Percentiles rank a stretch among this genome's conserved stretches.
Conservation (phyloP, 345 rosid species). For the Salix suchowensis region DNA sequence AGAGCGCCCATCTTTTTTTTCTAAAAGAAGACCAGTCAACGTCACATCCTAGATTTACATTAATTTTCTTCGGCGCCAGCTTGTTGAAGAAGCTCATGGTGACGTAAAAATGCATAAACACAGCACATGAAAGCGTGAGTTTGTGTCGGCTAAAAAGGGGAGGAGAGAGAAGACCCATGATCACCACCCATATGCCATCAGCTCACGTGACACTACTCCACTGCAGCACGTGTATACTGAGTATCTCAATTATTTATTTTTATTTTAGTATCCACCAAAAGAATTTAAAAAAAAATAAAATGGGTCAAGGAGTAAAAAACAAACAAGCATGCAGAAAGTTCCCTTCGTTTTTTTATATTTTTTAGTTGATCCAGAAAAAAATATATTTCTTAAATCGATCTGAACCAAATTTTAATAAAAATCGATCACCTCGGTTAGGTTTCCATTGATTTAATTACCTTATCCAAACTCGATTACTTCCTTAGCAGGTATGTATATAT, state of each 20-base stretch:
- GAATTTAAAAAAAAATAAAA: not conserved
- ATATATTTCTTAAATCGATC: too few species aligned
- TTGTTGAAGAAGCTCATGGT: not conserved
- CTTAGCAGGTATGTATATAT: too few species aligned
- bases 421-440: too few species aligned
- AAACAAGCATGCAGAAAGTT: not conserved
- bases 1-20: not conserved
- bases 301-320: not conserved
- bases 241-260: not conserved
- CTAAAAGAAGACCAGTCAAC: not conserved
- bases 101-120: not conserved
- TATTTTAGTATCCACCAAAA: not conserved
- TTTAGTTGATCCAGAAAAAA: too few species aligned
- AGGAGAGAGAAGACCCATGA: not conserved
- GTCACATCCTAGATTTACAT: not conserved
- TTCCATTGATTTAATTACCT: too few species aligned
- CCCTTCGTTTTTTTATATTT: not conserved
- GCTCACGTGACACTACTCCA: slow-evolving; percentile 1
- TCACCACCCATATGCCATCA: not conserved
- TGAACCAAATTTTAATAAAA: too few species aligned
- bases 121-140: not conserved
- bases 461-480: too few species aligned
- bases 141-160: slow-evolving; percentile 5
- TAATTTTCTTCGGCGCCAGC: not conserved
- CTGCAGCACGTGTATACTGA: not conserved